Evolutionary conservation across 139 green algal species (phyloP), one percentile per base, ranked within the genome.

Genomic region (Edaphochlamys debaryana): DNA sequence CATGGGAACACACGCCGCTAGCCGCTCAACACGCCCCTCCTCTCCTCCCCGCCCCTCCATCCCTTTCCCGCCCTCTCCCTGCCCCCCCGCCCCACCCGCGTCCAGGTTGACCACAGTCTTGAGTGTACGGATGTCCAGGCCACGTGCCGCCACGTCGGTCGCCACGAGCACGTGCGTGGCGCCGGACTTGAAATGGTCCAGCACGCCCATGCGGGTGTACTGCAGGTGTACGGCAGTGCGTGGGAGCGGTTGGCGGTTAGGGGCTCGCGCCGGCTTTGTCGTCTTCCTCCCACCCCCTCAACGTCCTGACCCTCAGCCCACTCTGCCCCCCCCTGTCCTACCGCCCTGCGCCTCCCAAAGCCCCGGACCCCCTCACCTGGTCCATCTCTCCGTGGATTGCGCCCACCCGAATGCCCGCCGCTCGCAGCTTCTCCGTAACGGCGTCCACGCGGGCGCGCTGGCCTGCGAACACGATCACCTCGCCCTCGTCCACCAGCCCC

Each of bases 351-450:
- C n/a, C 50, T 58, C 15, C 50, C 50, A 58, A 58, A 88, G n/a
- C n/a, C n/a, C n/a, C n/a, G n/a, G n/a, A n/a, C n/a, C 20, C n/a
- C 5, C 80, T 1, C 70, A 94, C 89, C 91, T 99, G 96, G 84
- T 98, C 95, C 93, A 98, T 95, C 85, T 98, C 97, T 29, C 97
- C 97, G 85, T 99, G 97, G 54, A 99, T 96, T 30, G 89, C 93
- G 1, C 63, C 96, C 4, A 90, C 92, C 62, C 90, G 93, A 79
- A 89, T 79, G 23, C 91, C 91, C 45, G 72, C 72, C 29, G 37
- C 77, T 34, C 41, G 36, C 41, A 99, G 80, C 64, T 79, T 64
- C 32, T 80, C 78, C 29, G 86, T 81, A 25, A 99, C 38, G 38
- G 93, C 92, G 29, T 98, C 97, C 40, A 98, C 96, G n/a, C 83